Evolutionary conservation across 805 yeast species (phyloP), one percentile per base, ranked within the genome.

Genomic region (Brettanomyces sp.): DNA sequence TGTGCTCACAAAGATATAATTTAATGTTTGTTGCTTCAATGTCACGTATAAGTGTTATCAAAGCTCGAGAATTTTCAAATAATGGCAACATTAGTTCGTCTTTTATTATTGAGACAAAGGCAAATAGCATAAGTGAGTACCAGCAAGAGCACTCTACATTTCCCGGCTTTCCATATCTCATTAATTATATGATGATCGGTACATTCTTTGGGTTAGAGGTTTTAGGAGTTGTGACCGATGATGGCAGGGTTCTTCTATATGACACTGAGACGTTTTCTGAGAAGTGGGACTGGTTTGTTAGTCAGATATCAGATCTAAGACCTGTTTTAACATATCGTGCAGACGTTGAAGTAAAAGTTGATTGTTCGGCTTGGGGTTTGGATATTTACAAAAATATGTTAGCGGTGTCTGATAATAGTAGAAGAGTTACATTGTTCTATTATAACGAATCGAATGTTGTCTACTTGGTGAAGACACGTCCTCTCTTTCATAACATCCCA

Each of bases 351-450:
- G 45, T 73, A 3, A 63, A 59, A 32, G 52, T 73, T 41, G 63
- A 63, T 5, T 60, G 73, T 1, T 77, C 84, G 1, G 77, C 73
- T 2, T 82, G 89, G 89, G 85, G 86, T 0, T 52, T 78, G 18
- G 85, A 79, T 53, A 59, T 73, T 36, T 51, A 59, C n/a, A 55
- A 52, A 3, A 49, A 40, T 65, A 59, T 74, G 38, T 49, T 81
- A 12, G 75, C 65, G 0, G 69, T 72, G 0, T 73, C 84, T 0
- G 85, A 79, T 50, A 82, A 82, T 52, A 66, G 77, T 4, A 76
- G 70, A 45, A 57, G 61, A 5, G 60, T 79, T 2, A 64, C 73
- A 0, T 47, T 76, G 5, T 67, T 75, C 45, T 63, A 66, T 43
- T 63, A 64, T 45, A 56, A 50, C 25, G 52, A 43, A 13, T 45